Evolutionary conservation across 1,284 basidiomycete genomes (phyloP), one percentile per base, ranked within the genome.

Genomic region (Farysia itapuensis): DNA sequence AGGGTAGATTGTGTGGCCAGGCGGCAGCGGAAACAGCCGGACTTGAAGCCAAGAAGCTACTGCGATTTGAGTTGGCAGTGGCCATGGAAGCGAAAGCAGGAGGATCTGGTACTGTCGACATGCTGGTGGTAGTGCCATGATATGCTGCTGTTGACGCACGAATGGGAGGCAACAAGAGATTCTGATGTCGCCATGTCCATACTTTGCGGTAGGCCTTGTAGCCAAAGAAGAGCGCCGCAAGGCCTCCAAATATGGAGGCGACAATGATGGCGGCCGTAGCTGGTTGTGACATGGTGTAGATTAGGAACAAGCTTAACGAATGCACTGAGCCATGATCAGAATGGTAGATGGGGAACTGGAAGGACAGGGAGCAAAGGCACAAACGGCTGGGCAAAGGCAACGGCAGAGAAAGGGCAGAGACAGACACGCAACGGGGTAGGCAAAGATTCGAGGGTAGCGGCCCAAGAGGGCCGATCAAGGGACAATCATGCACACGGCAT

Each of bases 231-330:
- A 64, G 19, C 36, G 47, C 42, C 3, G 56, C 59, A 13, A 64
- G 30, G 28, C 50, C 64, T 24, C 51, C 52, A 37, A 71, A 71
- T 47, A 71, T 71, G 41, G 53, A 26, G 34, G 47, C 68, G 5
- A 71, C 66, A 16, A 34, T 50, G 23, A 69, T 67, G 37, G 54
- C 68, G 26, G 68, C 68, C 8, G 66, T 69, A 11, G 43, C 41
- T 22, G 68, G 68, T 29, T 71, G 68, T 18, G 47, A 52, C 68
- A 71, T 71, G 43, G 9, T 33, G 31, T n/a, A n/a, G n/a, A n/a
- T n/a, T n/a, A n/a, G n/a, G n/a, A n/a, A n/a, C n/a, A n/a, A n/a
- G n/a, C n/a, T n/a, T n/a, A n/a, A n/a, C n/a, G n/a, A n/a, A n/a
- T n/a, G n/a, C n/a, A n/a, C n/a, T n/a, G n/a, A n/a, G n/a, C n/a